These are phyloP conservation scores for Raphanus raphanistrum DNA, from an alignment of 345 rosid species.

Conservation along the genomic window DNA sequence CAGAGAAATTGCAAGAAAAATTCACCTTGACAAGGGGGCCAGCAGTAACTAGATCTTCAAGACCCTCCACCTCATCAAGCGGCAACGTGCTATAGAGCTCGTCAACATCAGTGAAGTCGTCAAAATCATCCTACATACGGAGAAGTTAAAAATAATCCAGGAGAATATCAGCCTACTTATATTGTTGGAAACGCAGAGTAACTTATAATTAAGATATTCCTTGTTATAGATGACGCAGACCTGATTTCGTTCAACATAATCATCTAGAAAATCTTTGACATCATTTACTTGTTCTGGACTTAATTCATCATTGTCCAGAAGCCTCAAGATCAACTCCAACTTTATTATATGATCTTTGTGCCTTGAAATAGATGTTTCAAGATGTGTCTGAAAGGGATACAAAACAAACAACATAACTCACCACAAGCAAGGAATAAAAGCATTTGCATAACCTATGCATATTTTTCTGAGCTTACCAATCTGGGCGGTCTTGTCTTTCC, in stretches of 20 bases:
- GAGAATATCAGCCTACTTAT: constrained; percentile 18
- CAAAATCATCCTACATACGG: constrained; percentile 79
- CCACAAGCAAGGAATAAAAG: not conserved
- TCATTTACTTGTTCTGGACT: constrained; percentile 99
- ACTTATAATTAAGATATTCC: constrained; percentile 13
- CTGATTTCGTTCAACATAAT: constrained; percentile 98
- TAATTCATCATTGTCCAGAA: constrained; percentile 95
- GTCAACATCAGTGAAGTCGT: constrained; percentile 88
- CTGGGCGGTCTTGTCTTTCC: constrained; percentile 97
- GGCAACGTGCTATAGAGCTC: constrained; percentile 81
- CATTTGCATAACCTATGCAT: constrained; percentile 16
- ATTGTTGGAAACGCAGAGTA: constrained; percentile 11
- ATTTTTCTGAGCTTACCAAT: constrained; percentile 59
- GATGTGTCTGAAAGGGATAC: constrained; percentile 62
- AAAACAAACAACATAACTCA: constrained; percentile 28
- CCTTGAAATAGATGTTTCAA: constrained; percentile 89
- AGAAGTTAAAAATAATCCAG: constrained; percentile 15
- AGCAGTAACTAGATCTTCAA: constrained; percentile 84
- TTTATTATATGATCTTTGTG: constrained; percentile 97
- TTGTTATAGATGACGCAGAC: constrained; percentile 37
- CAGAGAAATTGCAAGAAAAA: constrained; percentile 19
- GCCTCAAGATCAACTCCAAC: constrained; percentile 90
- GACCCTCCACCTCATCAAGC: constrained; percentile 89
- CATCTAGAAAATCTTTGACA: constrained; percentile 91
- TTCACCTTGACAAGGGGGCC: constrained; percentile 86